Percentiles rank a stretch among this genome's conserved stretches.
phyloP scores from a whole-genome alignment of 306 rosid genomes.

The Cicer cuneatum region DNA sequence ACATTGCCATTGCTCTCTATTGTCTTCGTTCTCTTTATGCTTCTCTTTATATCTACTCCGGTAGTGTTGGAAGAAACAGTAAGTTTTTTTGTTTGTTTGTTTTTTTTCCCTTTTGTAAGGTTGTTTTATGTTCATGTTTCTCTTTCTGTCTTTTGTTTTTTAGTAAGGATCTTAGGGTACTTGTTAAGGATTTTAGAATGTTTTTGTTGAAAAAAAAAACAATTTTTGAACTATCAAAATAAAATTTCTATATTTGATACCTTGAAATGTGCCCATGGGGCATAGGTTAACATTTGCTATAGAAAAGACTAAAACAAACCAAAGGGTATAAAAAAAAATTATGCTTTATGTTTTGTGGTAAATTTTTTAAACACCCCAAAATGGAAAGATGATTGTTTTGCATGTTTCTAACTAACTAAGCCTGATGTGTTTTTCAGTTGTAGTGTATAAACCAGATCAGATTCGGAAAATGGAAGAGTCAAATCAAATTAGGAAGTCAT shows the following conservation, averaged over 20 bases:
- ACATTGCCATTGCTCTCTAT: conserved; percentile 87
- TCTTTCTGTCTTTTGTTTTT: too few relatives aligned
- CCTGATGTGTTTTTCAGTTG: conserved; percentile 52
- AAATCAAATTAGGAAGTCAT: conserved; percentile 65
- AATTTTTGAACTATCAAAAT: too few relatives aligned
- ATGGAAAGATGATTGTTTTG: conserved; percentile 36
- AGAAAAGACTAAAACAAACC: background rate
- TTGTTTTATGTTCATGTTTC: background rate
- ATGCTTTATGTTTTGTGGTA: conserved; percentile 23
- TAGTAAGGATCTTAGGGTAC: too few relatives aligned
- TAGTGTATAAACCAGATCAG: conserved; percentile 85
- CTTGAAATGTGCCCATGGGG: too few relatives aligned
- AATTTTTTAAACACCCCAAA: conserved; percentile 11
- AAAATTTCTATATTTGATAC: too few relatives aligned
- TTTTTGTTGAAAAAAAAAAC: too few relatives aligned
- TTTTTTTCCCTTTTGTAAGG: background rate
- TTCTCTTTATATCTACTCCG: conserved; percentile 86
- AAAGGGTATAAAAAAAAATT: background rate
- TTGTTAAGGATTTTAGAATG: too few relatives aligned
- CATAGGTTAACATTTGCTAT: too few relatives aligned
- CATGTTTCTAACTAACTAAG: conserved; percentile 10
- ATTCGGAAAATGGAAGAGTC: conserved; percentile 90
- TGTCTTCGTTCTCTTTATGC: conserved; percentile 88
- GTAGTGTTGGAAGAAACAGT: conserved; percentile 65
- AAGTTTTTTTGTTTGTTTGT: conserved; percentile 16